Base-by-base conservation (phyloP, 2,329 filamentous ascomycete genomes). In the Stromatinia cepivora region DNA sequence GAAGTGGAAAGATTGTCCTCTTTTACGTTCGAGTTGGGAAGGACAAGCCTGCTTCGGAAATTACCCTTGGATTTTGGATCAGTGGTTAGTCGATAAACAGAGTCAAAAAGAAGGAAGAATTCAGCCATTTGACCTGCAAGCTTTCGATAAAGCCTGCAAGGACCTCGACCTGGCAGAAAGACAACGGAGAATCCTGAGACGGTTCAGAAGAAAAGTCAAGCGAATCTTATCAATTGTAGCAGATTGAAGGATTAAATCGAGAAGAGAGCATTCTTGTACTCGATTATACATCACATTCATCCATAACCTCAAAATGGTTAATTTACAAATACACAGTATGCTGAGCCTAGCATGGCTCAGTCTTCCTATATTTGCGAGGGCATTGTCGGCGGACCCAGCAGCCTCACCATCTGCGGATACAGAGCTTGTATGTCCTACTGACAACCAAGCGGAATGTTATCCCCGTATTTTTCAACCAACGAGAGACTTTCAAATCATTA, bases 351-450 rank as follows among this genome's bases (percentile, higher is more conserved):
- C 72, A 57, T 75, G 71, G 65, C 71, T 77, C 36, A 66, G 68
- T 62, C 62, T 77, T 3, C 73, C 74, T 39, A 57, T 73, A 42
- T 46, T 76, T 50, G 72, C 72, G 31, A 68, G 69, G 70, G 73
- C 74, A 45, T 65, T 64, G 20, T 71, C 73, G n/a, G 70, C 72
- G 50, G 36, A 68, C 17, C 69, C 72, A 36, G 67, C 71, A 54
- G 39, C 70, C 31, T 75, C 76, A 22, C 71, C 74, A 48, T 42
- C 72, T 20, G 72, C 81, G 70, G 80, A 84, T 46, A 76, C 79
- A n/a, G 85, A 89, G 53, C 79, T 90, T 67, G 90, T 92, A 78
- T 92, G 89, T 73, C 87, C 89, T 77, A 87, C 86, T 54, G 80
- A 83, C 61, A 83, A 89, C 73, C 80, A 82, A 0, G 79, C 82